Percentiles rank a stretch among this genome's conserved stretches.
phyloP scores from a whole-genome alignment of 805 yeast genomes.

The Pichia ethanolica region DNA sequence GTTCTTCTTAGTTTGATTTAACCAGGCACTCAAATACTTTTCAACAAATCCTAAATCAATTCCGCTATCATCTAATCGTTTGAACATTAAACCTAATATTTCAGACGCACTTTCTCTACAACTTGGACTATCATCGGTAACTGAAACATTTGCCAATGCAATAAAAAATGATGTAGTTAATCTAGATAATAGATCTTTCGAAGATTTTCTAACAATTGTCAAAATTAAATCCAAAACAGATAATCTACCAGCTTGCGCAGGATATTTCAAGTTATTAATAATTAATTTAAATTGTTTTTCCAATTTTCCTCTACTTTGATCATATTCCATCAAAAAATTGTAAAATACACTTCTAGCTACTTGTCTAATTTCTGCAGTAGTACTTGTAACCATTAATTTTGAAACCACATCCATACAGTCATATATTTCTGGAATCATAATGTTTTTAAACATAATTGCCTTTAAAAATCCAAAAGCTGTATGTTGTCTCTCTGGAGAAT shows the following conservation, averaged over 20 bases:
- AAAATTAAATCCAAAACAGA: conserved; percentile 86
- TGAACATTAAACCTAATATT: conserved; percentile 48
- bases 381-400: conserved; percentile 84
- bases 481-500: conserved; percentile 84
- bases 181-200: conserved; percentile 48
- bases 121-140: conserved; percentile 66
- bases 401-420: conserved; percentile 79
- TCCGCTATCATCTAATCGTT: conserved; percentile 32
- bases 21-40: conserved; percentile 51
- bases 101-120: conserved; percentile 81
- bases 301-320: conserved; percentile 80
- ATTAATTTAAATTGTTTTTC: conserved; percentile 78
- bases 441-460: conserved; percentile 65
- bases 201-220: conserved; percentile 58
- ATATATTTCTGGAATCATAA: conserved; percentile 80
- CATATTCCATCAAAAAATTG: conserved; percentile 87
- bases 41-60: conserved; percentile 30
- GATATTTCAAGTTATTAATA: conserved; percentile 74
- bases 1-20: conserved; percentile 43
- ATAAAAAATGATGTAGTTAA: conserved; percentile 74
- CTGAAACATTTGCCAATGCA: conserved; percentile 67
- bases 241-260: conserved; percentile 78
- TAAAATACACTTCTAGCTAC: conserved; percentile 76
- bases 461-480: conserved; percentile 79
- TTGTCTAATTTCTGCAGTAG: conserved; percentile 72